Conservation (phyloP, 768 basidiomycete genomes). For the Boletus tomentosulus region DNA sequence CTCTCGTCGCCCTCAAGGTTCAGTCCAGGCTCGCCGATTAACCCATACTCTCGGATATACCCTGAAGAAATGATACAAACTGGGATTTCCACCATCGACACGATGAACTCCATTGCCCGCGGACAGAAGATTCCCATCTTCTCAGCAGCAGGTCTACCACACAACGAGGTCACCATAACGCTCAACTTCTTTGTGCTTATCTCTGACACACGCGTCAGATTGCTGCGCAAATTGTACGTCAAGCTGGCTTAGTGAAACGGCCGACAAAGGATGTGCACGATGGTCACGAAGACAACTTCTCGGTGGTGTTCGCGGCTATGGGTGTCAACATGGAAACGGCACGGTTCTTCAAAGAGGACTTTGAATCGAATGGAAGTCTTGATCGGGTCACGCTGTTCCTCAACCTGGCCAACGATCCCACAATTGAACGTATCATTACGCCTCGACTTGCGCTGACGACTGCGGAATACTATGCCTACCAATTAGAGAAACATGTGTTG, state of each 20-base stretch:
- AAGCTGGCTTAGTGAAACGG: slow-evolving; percentile 94
- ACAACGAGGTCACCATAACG: slow-evolving; percentile 75
- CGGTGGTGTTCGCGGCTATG: slow-evolving; percentile 99
- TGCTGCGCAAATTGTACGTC: slow-evolving; percentile 99
- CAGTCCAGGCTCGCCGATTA: slow-evolving; percentile 87
- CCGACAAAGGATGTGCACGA: slow-evolving; percentile 98
- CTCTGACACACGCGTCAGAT: slow-evolving; percentile 54
- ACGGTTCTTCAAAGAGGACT: slow-evolving; percentile 99
- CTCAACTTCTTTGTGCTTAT: slow-evolving; percentile 20
- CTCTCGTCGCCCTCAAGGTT: slow-evolving; percentile 12
- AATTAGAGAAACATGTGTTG: slow-evolving; percentile 98
- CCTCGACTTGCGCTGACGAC: slow-evolving; percentile 97
- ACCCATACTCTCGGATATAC: slow-evolving; percentile 96
- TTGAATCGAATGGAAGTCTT: slow-evolving; percentile 96
- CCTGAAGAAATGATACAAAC: slow-evolving; percentile 99
- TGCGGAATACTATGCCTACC: slow-evolving; percentile 99
- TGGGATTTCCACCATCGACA: slow-evolving; percentile 97
- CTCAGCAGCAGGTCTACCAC: slow-evolving; percentile 96
- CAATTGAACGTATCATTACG: slow-evolving; percentile 99
- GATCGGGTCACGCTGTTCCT: slow-evolving; percentile 98
- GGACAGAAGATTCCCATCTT: slow-evolving; percentile 99
- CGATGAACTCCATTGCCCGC: slow-evolving; percentile 98
- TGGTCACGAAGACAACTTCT: slow-evolving; percentile 99
- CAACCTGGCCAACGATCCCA: slow-evolving; percentile 98
- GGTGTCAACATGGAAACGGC: slow-evolving; percentile 99